Conservation (phyloP, 768 basidiomycete species). For the Psilocybe tampanensis region DNA sequence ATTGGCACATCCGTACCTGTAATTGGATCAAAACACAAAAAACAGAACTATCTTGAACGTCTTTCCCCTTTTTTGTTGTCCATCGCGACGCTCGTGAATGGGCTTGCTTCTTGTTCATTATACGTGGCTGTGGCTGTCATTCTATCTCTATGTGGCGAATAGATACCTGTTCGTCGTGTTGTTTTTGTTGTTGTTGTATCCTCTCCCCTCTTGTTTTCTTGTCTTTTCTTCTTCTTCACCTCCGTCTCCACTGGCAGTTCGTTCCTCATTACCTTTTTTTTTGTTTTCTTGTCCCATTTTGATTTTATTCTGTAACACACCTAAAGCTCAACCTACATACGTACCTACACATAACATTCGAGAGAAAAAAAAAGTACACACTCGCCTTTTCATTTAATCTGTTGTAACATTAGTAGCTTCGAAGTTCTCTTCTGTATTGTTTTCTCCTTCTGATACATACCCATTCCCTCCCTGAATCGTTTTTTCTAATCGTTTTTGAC, state of each 20-base stretch:
- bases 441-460: neutral
- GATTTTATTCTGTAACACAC: neutral
- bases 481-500: too few relatives aligned
- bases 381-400: constrained; percentile 11
- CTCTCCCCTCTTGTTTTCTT: neutral
- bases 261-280: too few relatives aligned
- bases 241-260: too few relatives aligned
- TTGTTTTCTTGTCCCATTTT: neutral
- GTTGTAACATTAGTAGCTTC: constrained; percentile 17
- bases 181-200: neutral
- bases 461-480: too few relatives aligned
- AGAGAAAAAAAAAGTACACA: constrained; percentile 4
- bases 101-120: too few relatives aligned
- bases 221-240: neutral
- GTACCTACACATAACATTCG: neutral
- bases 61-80: neutral
- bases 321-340: neutral
- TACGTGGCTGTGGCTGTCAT: neutral
- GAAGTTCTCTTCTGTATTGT: neutral
- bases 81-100: neutral
- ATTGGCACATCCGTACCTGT: constrained; percentile 19
- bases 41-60: neutral
- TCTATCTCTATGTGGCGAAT: neutral
- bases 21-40: neutral
- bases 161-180: neutral